These are phyloP conservation scores for Kitagawia praeruptora DNA, from an alignment of 129 eudicot species.

Conservation along the genomic window DNA sequence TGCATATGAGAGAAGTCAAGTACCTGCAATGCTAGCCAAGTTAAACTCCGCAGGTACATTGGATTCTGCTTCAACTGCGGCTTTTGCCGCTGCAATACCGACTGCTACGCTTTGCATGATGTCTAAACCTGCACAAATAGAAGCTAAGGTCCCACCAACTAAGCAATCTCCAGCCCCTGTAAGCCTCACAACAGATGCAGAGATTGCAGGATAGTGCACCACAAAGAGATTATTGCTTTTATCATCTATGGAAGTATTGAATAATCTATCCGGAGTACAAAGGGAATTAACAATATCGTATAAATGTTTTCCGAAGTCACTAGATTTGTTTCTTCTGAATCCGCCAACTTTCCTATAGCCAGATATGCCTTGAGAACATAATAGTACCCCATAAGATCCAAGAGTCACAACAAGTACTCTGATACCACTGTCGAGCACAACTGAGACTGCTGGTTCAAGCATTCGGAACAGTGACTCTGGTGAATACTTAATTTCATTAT, in stretches of 20 bases:
- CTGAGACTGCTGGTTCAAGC: constrained; percentile 66
- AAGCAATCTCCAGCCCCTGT: constrained; percentile 98
- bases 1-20: background rate
- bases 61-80: constrained; percentile 61
- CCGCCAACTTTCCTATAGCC: constrained; percentile 18
- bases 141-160: constrained; percentile 85
- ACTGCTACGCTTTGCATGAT: constrained; percentile 82
- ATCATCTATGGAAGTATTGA: constrained; percentile 20
- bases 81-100: constrained; percentile 89
- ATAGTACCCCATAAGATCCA: constrained; percentile 70
- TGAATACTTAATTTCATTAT: constrained; percentile 18
- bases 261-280: constrained; percentile 47
- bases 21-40: constrained; percentile 68
- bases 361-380: constrained; percentile 46
- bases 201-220: constrained; percentile 82
- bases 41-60: constrained; percentile 51
- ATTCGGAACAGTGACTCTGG: constrained; percentile 43
- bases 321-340: constrained; percentile 15
- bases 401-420: constrained; percentile 64
- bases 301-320: constrained; percentile 32
- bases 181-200: constrained; percentile 66
- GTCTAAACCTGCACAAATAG: constrained; percentile 80
- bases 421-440: constrained; percentile 71
- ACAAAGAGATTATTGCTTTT: constrained; percentile 34
- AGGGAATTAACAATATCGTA: constrained; percentile 31